These are phyloP conservation scores for Deuterostichococcus epilithicus DNA, from an alignment of 139 green algal species.

Conservation along the genomic window DNA sequence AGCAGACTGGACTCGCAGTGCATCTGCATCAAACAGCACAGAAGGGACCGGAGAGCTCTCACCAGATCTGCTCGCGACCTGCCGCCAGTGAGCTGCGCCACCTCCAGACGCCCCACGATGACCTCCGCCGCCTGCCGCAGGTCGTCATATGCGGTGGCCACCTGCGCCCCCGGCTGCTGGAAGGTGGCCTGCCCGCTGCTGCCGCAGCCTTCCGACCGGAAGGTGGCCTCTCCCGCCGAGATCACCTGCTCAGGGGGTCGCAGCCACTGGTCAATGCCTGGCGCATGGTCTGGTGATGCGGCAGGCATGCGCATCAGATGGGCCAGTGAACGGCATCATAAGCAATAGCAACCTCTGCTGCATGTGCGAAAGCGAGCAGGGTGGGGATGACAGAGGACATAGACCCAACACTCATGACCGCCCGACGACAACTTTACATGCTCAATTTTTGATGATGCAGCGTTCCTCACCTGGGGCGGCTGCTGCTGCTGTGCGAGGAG, in stretches of 20 bases:
- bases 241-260: background rate
- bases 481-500: background rate
- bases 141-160: slow-evolving; percentile 1
- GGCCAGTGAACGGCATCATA: background rate
- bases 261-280: background rate
- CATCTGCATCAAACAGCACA: background rate
- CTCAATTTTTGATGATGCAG: no score
- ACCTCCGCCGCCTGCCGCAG: slow-evolving; percentile 36
- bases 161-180: background rate
- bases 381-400: no score
- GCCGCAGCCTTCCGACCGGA: background rate
- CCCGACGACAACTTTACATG: no score
- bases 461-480: background rate
- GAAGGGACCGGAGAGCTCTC: no score
- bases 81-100: slow-evolving; percentile 32
- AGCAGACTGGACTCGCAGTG: no score
- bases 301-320: background rate
- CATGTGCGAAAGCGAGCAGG: background rate
- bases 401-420: no score
- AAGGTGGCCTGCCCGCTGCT: background rate
- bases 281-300: background rate
- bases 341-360: background rate
- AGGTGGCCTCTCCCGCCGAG: background rate
- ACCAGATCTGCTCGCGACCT: slow-evolving; percentile 29
- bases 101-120: slow-evolving; percentile 41